phyloP scores from a whole-genome alignment of 768 basidiomycete species.

The Termitomyces sp. region DNA sequence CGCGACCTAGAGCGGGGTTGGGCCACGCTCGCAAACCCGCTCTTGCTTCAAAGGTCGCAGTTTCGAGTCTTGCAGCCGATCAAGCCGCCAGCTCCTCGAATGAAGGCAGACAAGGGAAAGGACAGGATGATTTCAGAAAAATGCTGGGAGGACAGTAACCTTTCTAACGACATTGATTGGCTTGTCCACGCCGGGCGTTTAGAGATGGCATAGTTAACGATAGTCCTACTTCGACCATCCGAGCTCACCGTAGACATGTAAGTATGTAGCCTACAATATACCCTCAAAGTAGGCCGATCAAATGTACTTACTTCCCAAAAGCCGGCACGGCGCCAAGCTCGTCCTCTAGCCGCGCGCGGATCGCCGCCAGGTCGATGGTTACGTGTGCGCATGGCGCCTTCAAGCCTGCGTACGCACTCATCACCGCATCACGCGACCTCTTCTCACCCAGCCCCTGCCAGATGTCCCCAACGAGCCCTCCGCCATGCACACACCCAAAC shows the following conservation, averaged over 20 bases:
- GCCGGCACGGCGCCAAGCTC: background rate
- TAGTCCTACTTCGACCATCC: no score
- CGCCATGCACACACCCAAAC: background rate
- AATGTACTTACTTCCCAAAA: background rate
- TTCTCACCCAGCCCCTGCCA: background rate
- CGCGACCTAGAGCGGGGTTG: slow-evolving; percentile 68
- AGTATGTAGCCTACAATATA: no score
- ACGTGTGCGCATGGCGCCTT: background rate
- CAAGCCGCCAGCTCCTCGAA: slow-evolving; percentile 17
- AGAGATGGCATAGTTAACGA: background rate
- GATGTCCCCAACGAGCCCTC: background rate
- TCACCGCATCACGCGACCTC: background rate
- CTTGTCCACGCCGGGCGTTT: background rate
- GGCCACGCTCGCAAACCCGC: slow-evolving; percentile 47
- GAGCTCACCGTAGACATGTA: no score
- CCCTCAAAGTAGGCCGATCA: no score
- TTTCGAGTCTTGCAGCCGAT: background rate
- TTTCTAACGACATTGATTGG: background rate
- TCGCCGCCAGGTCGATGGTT: background rate
- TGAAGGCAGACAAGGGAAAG: slow-evolving; percentile 29
- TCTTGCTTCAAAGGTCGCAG: background rate
- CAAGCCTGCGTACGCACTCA: background rate
- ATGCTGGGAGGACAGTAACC: slow-evolving; percentile 45
- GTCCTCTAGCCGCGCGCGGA: background rate
- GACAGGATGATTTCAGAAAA: slow-evolving; percentile 84